Percentiles rank a stretch among this genome's conserved stretches.
Evolutionary conservation across 768 basidiomycete species (phyloP).

Genomic region (Lyophyllum semitale): DNA sequence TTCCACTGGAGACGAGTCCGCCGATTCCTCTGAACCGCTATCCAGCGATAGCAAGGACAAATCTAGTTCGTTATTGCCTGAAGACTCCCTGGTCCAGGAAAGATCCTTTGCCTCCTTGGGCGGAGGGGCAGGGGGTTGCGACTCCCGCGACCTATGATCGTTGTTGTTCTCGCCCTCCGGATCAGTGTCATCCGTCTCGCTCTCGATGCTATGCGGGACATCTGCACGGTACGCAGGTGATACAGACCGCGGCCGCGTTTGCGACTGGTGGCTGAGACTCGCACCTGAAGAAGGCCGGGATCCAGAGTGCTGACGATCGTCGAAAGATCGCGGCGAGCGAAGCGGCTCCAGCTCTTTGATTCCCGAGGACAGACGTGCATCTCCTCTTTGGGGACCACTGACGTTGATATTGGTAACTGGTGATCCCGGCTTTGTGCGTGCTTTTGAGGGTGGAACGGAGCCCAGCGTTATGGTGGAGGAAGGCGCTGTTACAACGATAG

Average conservation of each 20-base stretch:
- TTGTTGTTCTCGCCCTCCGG: conserved; percentile 45
- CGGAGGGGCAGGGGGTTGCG: conserved; percentile 42
- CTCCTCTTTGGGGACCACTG: conserved; percentile 16
- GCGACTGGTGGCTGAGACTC: conserved; percentile 31
- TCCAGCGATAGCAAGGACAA: conserved; percentile 29
- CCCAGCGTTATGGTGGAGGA: conserved; percentile 21
- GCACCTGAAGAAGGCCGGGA: conserved; percentile 28
- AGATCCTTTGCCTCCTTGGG: conserved; percentile 39
- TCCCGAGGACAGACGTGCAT: conserved; percentile 22
- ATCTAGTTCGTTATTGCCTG: conserved; percentile 23
- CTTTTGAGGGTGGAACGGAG: conserved; percentile 24
- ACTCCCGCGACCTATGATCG: conserved; percentile 16
- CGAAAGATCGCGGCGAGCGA: conserved; percentile 22
- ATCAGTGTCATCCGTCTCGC: conserved; percentile 68
- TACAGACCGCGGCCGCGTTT: conserved; percentile 45
- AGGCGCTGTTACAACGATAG: conserved; percentile 38
- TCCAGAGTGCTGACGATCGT: conserved; percentile 20
- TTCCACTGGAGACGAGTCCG: conserved; percentile 67
- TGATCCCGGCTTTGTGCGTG: conserved; percentile 11
- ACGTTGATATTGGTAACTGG: conserved; percentile 14
- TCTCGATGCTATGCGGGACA: conserved; percentile 73
- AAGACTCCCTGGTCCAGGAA: background rate
- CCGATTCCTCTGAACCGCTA: conserved; percentile 44
- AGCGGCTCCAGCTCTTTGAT: conserved; percentile 26
- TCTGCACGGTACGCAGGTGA: conserved; percentile 68